phyloP scores from a whole-genome alignment of 1,284 basidiomycete species.

The Xanthoconium separans region DNA sequence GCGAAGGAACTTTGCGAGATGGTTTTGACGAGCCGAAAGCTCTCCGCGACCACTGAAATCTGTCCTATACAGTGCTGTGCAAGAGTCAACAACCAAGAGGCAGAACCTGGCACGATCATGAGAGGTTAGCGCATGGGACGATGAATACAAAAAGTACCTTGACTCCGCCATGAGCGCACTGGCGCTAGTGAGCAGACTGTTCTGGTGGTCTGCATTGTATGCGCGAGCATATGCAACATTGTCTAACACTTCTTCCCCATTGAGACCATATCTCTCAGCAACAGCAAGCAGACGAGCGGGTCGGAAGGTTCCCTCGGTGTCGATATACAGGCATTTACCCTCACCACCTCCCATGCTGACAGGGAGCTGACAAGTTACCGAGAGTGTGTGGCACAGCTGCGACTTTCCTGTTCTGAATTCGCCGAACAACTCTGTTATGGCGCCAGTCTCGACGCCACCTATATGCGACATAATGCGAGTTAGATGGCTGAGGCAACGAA shows the following conservation, averaged over 20 bases:
- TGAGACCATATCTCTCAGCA: constrained; percentile 93
- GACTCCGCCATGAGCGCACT: constrained; percentile 98
- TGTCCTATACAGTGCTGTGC: constrained; percentile 93
- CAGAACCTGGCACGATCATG: constrained; percentile 70
- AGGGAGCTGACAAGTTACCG: constrained; percentile 97
- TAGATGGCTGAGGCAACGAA: constrained; percentile 9
- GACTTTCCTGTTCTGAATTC: constrained; percentile 99
- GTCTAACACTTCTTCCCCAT: constrained; percentile 96
- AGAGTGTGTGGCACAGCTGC: constrained; percentile 96
- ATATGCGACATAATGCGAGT: constrained; percentile 16
- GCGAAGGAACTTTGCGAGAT: constrained; percentile 96
- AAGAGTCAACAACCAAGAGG: constrained; percentile 94
- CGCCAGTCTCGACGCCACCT: constrained; percentile 98
- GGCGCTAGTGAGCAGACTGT: constrained; percentile 86
- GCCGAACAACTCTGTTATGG: constrained; percentile 98
- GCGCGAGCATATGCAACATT: constrained; percentile 99
- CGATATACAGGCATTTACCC: constrained; percentile 98
- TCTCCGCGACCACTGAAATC: constrained; percentile 97
- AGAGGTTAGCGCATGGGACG: constrained; percentile 1
- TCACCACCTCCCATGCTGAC: constrained; percentile 98
- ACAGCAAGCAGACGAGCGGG: constrained; percentile 93
- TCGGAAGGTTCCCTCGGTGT: constrained; percentile 98
- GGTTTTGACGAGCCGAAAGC: constrained; percentile 92
- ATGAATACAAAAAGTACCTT: constrained; percentile 52
- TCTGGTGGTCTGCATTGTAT: constrained; percentile 98